Evolutionary conservation across 2,329 filamentous ascomycete species (phyloP), one percentile per base, ranked within the genome.

Genomic region (Penicillium janthinellum): DNA sequence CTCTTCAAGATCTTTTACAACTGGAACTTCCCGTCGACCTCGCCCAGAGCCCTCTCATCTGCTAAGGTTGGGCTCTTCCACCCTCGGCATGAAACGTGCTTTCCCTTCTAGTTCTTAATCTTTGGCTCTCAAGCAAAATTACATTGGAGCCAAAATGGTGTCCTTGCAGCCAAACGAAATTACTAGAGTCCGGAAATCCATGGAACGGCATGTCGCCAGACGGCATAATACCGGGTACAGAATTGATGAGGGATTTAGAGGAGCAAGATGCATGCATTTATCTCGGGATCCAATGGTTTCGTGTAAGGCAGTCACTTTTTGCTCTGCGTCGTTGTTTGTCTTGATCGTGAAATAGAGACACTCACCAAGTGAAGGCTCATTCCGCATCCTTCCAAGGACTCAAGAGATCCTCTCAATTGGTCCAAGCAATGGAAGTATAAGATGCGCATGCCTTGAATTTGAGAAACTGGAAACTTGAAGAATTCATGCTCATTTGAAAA

Each of bases 361-460:
- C 41, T 42, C 41, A 22, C 41, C 4, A 14, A 42, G 17, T 22
- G 10, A 12, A 22, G 41, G 17, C 41, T 42, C 17, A 17, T 17
- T 17, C 17, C 17, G 17, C 17, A 17, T 17, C 73, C 74, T 7
- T 74, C 73, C 3, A 66, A 63, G 1, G 70, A 75, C 60, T 71
- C 71, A 17, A 54, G 35, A 28, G 75, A 77, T 58, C 75, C 75
- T 8, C 59, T 77, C 49, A 77, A 77, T 48, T 77, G 75, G 75
- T 71, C 70, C 1, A 69, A 53, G 35, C 56, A 59, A 54, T 74
- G 71, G 72, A 77, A 77, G 25, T 44, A 6, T 44, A 71, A 70
- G 52, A 28, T 31, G 15, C 17, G 3, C 17, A 42, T 42, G 5
- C 28, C 6, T 31, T 12, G 5, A 17, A 1, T 34, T 28, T 31